Evolutionary conservation across 2,329 filamentous ascomycete species (phyloP).

Genomic region (Cryoendolithus antarcticus): DNA sequence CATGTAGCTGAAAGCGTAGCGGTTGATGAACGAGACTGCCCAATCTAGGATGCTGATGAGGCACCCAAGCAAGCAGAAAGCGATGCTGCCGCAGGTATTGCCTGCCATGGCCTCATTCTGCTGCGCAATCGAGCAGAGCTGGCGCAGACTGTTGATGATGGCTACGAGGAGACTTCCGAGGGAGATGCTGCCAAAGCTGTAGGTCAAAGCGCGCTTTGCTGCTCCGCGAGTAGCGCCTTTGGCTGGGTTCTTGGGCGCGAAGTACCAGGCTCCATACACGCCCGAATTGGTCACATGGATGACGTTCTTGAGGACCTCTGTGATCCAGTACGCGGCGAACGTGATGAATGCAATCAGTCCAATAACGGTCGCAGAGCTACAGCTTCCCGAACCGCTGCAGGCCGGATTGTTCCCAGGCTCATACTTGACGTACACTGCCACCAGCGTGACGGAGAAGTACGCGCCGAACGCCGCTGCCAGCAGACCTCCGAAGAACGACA

Average conservation of each 20-base stretch:
- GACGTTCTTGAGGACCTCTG: conserved; percentile 87
- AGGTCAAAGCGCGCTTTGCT: conserved; percentile 68
- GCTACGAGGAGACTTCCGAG: conserved; percentile 77
- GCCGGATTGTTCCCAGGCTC: conserved; percentile 51
- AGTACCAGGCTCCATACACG: conserved; percentile 91
- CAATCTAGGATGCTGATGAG: conserved; percentile 69
- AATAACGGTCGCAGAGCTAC: conserved; percentile 65
- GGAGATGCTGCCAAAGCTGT: conserved; percentile 84
- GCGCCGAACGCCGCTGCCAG: conserved; percentile 63
- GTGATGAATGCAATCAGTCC: conserved; percentile 77
- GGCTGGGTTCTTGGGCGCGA: conserved; percentile 57
- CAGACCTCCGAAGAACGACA: conserved; percentile 73
- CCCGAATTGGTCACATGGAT: conserved; percentile 80
- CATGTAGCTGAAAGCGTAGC: conserved; percentile 58
- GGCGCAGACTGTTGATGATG: conserved; percentile 72
- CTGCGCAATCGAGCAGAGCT: conserved; percentile 67
- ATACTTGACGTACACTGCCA: conserved; percentile 76
- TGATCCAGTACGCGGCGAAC: conserved; percentile 88
- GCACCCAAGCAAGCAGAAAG: conserved; percentile 67
- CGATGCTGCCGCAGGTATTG: conserved; percentile 52
- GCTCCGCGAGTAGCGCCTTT: conserved; percentile 72
- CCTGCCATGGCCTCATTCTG: conserved; percentile 52
- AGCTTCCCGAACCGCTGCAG: conserved; percentile 43
- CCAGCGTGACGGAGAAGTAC: conserved; percentile 77
- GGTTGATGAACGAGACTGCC: conserved; percentile 79